phyloP scores from a whole-genome alignment of 176 grass and related monocot species.

The Triticum urartu region DNA sequence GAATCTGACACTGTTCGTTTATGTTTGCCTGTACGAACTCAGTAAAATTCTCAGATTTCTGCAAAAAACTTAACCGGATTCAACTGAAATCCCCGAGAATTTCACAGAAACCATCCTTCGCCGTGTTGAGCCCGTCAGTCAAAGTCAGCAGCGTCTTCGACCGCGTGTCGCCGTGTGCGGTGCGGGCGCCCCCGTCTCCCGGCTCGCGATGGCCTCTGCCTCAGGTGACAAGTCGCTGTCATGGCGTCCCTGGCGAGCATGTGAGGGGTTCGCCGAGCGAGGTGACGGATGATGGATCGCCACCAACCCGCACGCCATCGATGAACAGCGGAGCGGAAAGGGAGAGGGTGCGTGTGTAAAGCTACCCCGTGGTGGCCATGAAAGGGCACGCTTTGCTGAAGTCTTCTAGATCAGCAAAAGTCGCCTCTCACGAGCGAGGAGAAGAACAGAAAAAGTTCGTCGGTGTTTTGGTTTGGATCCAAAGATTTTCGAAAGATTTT shows the following conservation, averaged over 20 bases:
- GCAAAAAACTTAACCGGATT: background rate
- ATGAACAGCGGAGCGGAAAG: background rate
- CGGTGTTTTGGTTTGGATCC: background rate
- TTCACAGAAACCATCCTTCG: background rate
- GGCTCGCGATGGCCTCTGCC: background rate
- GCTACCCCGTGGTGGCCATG: background rate
- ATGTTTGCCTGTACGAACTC: background rate
- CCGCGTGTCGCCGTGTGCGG: background rate
- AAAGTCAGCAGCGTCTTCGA: background rate
- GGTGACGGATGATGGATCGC: conserved; percentile 22
- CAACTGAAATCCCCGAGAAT: background rate
- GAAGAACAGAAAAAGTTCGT: background rate
- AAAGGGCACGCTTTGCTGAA: conserved; percentile 10
- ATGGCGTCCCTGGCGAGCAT: background rate
- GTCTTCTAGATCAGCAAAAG: conserved; percentile 22
- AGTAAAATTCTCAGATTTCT: background rate
- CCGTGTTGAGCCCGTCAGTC: background rate
- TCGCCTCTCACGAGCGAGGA: background rate
- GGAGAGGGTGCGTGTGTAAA: background rate
- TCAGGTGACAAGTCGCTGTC: conserved; percentile 23
- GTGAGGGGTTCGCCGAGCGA: background rate
- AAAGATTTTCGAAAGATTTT: background rate
- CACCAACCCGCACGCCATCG: background rate
- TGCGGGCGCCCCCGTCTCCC: background rate
- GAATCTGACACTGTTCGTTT: background rate